Evolutionary conservation across 2,329 filamentous ascomycete species (phyloP).

Genomic region (Chaetoscypha palmicola): DNA sequence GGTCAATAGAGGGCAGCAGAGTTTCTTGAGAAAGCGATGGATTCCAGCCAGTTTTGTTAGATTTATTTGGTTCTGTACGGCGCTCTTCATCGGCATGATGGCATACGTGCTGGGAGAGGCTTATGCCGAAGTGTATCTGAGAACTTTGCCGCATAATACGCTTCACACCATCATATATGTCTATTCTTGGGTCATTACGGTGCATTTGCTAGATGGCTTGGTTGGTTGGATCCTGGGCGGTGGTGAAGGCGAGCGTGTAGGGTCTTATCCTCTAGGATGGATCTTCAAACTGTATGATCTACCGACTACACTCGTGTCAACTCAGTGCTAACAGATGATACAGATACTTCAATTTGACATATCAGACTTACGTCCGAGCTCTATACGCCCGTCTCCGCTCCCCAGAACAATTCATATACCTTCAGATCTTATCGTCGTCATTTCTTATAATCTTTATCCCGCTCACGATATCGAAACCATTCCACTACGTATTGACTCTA

Average conservation of each 20-base stretch:
- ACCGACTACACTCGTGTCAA: too few relatives aligned
- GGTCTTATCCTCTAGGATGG: slow-evolving; percentile 64
- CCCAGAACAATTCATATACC: slow-evolving; percentile 56
- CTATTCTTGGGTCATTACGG: slow-evolving; percentile 62
- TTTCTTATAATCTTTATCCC: slow-evolving; percentile 57
- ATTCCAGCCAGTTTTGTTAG: slow-evolving; percentile 60
- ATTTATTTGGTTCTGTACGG: slow-evolving; percentile 63
- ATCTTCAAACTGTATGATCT: slow-evolving; percentile 59
- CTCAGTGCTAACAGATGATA: slow-evolving; percentile 6
- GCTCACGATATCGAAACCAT: slow-evolving; percentile 53
- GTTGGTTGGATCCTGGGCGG: slow-evolving; percentile 62
- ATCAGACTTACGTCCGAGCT: slow-evolving; percentile 64
- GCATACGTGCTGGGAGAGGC: slow-evolving; percentile 63
- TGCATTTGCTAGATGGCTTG: slow-evolving; percentile 56
- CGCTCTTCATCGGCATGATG: slow-evolving; percentile 54
- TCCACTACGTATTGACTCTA: slow-evolving; percentile 48
- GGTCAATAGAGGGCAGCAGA: slow-evolving; percentile 11
- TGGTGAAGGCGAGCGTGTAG: slow-evolving; percentile 58
- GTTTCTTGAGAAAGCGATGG: slow-evolving; percentile 37
- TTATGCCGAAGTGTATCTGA: slow-evolving; percentile 61
- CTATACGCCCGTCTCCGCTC: slow-evolving; percentile 61
- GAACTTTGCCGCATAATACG: slow-evolving; percentile 58
- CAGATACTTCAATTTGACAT: slow-evolving; percentile 58
- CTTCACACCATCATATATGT: slow-evolving; percentile 63
- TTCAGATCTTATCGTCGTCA: slow-evolving; percentile 57